Base-by-base conservation (phyloP, 2,329 filamentous ascomycete species). In the Aspergillus neotritici region DNA sequence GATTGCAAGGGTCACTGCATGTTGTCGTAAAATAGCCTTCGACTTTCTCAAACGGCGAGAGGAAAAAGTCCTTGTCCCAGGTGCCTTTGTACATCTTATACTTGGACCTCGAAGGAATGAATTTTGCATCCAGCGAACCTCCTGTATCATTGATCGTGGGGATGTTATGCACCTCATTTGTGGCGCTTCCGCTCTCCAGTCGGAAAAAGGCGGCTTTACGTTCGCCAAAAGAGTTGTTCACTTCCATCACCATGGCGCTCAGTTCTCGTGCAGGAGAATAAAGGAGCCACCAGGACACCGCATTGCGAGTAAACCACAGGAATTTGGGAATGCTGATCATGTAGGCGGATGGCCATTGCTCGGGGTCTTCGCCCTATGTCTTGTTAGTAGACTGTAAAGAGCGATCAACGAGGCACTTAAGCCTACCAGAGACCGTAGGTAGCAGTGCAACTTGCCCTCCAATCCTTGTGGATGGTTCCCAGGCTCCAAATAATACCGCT, bases 201-300 rank as follows among this genome's bases (percentile, higher is more conserved):
- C 43, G 39, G 25, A 35, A 40, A 7, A 51, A 51, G 11, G 43
- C 34, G 14, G 41, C 46, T 5, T 43, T 43, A 11, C 36, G 44
- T n/a, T 51, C 43, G 13, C 30, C 40, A 30, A 41, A 51, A 13
- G 44, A 51, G 21, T 51, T 51, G 30, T 48, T 48, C 11, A 46
- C 31, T n/a, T 48, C 46, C 43, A 48, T 46, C 15, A 48, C 30
- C 35, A 46, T 37, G 6, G 36, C 46, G 4, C 34, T 35, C 14
- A 48, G 13, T 17, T 43, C 40, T 2, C 40, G 33, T 1, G 40
- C 16, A 8, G 46, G 31, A 11, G 43, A 43, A 28, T 48, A 48
- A 11, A 48, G 40, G 14, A 40, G 43, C 46, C 46, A 48, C 11
- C 37, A 38, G 14, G 15, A 37, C 15, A 48, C 37, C 3, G 33